Percentiles rank a stretch among this genome's conserved stretches.
phyloP scores from a whole-genome alignment of 2,329 filamentous ascomycete genomes.

The Colletotrichum camelliae region DNA sequence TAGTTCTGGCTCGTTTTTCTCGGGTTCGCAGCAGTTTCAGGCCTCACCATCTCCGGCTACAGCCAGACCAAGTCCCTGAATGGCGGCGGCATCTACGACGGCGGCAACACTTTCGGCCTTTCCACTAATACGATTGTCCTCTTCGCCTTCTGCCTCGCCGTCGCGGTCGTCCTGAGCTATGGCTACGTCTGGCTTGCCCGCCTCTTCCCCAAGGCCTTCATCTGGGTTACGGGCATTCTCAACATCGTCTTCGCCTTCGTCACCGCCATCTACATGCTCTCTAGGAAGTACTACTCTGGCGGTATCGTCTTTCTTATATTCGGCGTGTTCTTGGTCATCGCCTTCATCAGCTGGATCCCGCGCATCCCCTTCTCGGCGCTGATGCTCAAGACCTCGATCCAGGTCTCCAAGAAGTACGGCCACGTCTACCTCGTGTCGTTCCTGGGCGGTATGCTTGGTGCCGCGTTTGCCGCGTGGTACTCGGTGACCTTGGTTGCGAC shows the following conservation, averaged over 20 bases:
- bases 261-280: constrained; percentile 86
- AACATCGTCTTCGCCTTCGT: constrained; percentile 86
- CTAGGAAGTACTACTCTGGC: constrained; percentile 76
- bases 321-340: constrained; percentile 78
- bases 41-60: constrained; percentile 77
- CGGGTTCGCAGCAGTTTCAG: constrained; percentile 80
- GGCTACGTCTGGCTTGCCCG: constrained; percentile 79
- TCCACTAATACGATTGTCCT: constrained; percentile 86
- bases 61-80: constrained; percentile 65
- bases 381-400: constrained; percentile 86
- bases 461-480: constrained; percentile 84
- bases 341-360: constrained; percentile 87
- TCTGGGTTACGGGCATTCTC: constrained; percentile 89
- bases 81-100: constrained; percentile 76
- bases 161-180: constrained; percentile 78
- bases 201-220: constrained; percentile 85
- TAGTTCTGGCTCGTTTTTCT: constrained; percentile 73
- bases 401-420: constrained; percentile 82
- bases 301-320: constrained; percentile 90
- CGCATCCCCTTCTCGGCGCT: constrained; percentile 90
- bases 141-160: constrained; percentile 77
- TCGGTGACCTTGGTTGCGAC: constrained; percentile 85
- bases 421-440: constrained; percentile 87
- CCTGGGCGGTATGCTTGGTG: constrained; percentile 78
- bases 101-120: constrained; percentile 68